Evolutionary conservation across 2,329 filamentous ascomycete genomes (phyloP).

Genomic region (Thelonectria blattea): DNA sequence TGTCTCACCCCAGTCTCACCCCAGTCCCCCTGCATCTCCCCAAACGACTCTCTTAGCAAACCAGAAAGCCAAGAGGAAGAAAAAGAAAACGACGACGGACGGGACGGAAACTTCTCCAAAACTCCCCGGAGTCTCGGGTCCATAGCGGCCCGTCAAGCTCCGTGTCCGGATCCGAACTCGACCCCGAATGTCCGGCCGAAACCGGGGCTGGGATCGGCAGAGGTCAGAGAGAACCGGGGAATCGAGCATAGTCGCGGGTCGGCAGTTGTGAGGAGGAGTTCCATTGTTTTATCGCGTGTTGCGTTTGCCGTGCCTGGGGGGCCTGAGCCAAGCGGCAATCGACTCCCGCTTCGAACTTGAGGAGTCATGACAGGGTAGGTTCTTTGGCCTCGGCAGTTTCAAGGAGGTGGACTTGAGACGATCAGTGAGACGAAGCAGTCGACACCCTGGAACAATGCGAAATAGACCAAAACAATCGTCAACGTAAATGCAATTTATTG

Average conservation of each 20-base stretch:
- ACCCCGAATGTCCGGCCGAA: neutral
- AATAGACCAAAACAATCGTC: neutral
- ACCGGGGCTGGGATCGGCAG: neutral
- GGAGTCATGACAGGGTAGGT: too few species aligned
- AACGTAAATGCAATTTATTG: neutral
- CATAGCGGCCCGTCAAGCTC: neutral
- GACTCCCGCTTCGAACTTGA: too few species aligned
- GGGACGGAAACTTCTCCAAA: neutral
- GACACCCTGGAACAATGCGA: neutral
- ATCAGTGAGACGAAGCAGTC: neutral
- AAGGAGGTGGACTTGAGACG: too few species aligned
- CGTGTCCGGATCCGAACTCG: neutral
- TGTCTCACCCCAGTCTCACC: too few species aligned
- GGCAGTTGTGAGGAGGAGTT: too few species aligned
- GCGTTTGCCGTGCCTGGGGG: too few species aligned
- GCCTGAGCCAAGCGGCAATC: too few species aligned
- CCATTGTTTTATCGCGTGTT: too few species aligned
- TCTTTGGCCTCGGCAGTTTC: too few species aligned
- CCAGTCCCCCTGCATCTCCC: too few species aligned
- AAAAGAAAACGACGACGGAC: neutral
- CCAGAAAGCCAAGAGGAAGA: neutral
- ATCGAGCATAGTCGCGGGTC: neutral
- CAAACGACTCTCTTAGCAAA: too few species aligned
- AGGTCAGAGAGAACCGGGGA: neutral
- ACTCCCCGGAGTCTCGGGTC: neutral